Percentiles rank a stretch among this genome's conserved stretches.
phyloP scores from a whole-genome alignment of 495 filamentous ascomycete genomes.

The Aspergillus sclerotiicarbonarius region DNA sequence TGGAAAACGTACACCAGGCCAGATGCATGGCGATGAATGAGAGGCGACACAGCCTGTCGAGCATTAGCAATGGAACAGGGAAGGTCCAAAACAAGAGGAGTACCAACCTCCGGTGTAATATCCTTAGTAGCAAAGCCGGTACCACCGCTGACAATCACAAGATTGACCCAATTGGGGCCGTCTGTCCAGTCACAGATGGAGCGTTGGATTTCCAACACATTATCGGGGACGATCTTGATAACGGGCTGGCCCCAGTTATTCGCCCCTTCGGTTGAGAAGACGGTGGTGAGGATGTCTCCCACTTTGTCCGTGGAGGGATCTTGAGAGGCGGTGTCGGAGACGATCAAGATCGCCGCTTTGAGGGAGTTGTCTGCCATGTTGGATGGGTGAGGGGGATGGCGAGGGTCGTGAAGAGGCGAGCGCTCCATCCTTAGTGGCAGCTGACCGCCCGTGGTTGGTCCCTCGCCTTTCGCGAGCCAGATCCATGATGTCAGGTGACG shows the following conservation, averaged over 20 bases:
- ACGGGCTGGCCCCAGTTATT: constrained; percentile 67
- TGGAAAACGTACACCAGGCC: constrained; percentile 69
- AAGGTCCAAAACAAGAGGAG: background rate
- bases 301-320: constrained; percentile 79
- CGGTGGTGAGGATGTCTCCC: constrained; percentile 58
- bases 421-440: too few species aligned
- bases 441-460: too few species aligned
- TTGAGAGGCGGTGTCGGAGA: constrained; percentile 88
- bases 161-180: constrained; percentile 56
- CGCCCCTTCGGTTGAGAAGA: constrained; percentile 62
- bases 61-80: constrained; percentile 17
- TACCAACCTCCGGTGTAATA: constrained; percentile 77
- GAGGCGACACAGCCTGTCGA: constrained; percentile 69
- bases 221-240: constrained; percentile 78
- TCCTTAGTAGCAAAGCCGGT: constrained; percentile 93
- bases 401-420: background rate
- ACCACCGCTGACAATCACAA: constrained; percentile 86
- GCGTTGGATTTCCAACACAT: constrained; percentile 68
- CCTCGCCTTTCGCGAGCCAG: too few species aligned
- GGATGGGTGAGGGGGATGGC: background rate
- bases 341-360: constrained; percentile 69
- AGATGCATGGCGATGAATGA: constrained; percentile 84
- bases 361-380: constrained; percentile 27
- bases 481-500: too few species aligned
- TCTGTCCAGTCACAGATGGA: constrained; percentile 70